Conservation (phyloP, 768 basidiomycete genomes). For the Macrolepiota dolichaula region DNA sequence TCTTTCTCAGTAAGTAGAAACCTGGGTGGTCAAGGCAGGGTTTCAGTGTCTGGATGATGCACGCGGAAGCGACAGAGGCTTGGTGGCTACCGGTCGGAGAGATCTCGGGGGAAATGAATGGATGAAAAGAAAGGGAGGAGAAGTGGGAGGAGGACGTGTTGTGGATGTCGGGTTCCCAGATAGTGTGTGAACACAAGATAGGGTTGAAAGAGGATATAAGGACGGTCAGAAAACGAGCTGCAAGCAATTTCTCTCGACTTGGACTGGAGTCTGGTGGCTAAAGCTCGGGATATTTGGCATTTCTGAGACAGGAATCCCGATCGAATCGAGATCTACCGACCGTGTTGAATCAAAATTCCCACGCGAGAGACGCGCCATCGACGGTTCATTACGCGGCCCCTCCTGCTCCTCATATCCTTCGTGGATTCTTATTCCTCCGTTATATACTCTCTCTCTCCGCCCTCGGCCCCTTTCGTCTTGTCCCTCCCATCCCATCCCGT, state of each 20-base stretch:
- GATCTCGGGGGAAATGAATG: slow-evolving; percentile 35
- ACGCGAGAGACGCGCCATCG: slow-evolving; percentile 37
- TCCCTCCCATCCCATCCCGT: slow-evolving; percentile 15
- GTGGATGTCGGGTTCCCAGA: slow-evolving; percentile 12
- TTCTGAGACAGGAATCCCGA: slow-evolving; percentile 2
- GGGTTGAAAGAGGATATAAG: background rate
- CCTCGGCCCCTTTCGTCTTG: slow-evolving; percentile 20
- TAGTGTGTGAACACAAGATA: background rate
- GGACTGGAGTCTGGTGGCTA: slow-evolving; percentile 18
- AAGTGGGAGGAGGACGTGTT: slow-evolving; percentile 26
- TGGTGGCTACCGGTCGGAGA: slow-evolving; percentile 25
- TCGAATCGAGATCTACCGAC: slow-evolving; percentile 10
- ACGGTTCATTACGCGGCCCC: slow-evolving; percentile 42
- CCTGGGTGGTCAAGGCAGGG: background rate
- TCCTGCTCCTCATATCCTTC: slow-evolving; percentile 22
- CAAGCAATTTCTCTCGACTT: background rate
- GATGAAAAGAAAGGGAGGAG: background rate
- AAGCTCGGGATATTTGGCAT: slow-evolving; percentile 37
- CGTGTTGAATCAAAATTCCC: slow-evolving; percentile 26
- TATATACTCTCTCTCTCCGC: slow-evolving; percentile 23
- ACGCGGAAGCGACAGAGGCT: slow-evolving; percentile 13
- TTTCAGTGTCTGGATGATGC: background rate
- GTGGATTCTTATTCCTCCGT: slow-evolving; percentile 17
- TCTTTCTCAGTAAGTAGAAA: background rate
- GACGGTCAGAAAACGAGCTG: background rate